A percentile compares a stretch with the other conserved stretches of the same genome.
phyloP scores from a whole-genome alignment of 495 filamentous ascomycete genomes.

The Glonium stellatum region DNA sequence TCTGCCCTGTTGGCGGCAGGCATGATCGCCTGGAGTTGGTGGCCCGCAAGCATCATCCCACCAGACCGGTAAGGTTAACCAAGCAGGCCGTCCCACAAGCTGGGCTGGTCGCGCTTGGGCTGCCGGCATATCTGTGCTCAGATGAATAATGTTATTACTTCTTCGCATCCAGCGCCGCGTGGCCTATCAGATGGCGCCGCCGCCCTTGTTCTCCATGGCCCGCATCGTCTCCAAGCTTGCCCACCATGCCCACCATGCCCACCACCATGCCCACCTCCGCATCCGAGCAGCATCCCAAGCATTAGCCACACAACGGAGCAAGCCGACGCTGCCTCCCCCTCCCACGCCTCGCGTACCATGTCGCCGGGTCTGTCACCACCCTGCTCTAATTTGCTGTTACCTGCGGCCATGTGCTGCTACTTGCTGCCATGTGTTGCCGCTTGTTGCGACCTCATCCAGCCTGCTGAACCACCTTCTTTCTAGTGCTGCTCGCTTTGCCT shows the following conservation, averaged over 20 bases:
- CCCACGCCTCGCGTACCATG: background rate
- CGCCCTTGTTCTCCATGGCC: background rate
- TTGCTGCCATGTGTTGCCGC: background rate
- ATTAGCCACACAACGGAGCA: constrained; percentile 1
- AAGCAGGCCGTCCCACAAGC: too few relatives aligned
- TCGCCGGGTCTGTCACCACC: constrained; percentile 1
- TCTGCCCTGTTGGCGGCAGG: too few relatives aligned
- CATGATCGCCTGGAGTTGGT: background rate
- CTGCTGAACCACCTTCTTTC: constrained; percentile 1
- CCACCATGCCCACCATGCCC: too few relatives aligned
- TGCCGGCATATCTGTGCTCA: background rate
- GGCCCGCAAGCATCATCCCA: constrained; percentile 3
- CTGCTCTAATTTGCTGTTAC: constrained; percentile 18
- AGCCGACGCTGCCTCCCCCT: constrained; percentile 3
- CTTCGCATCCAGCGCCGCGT: background rate
- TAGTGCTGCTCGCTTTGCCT: background rate
- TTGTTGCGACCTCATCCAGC: background rate
- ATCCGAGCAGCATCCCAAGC: background rate
- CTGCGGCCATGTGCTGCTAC: background rate
- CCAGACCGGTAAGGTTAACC: background rate
- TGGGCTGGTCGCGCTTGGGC: background rate
- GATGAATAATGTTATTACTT: background rate
- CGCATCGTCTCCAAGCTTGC: background rate
- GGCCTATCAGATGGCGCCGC: background rate
- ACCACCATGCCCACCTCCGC: background rate